Conservation (phyloP, 768 basidiomycete genomes). For the Leccinum boreale region DNA sequence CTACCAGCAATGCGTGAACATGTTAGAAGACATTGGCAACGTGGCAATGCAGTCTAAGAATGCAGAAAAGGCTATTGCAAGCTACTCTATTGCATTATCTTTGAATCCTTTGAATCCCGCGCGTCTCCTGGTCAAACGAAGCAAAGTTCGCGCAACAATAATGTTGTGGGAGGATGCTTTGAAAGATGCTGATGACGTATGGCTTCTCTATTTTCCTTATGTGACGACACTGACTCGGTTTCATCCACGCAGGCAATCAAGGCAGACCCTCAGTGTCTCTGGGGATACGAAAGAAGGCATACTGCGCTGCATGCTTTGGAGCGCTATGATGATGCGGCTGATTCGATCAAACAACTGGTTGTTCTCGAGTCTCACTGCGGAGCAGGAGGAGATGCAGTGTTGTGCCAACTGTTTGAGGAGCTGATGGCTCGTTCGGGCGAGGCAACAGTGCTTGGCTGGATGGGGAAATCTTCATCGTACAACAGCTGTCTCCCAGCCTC, state of each 20-base stretch:
- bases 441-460: no score
- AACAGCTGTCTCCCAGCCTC: no score
- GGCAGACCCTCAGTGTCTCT: neutral
- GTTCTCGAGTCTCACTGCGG: no score
- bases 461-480: no score
- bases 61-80: neutral
- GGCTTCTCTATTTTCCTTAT: no score
- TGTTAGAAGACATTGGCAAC: neutral
- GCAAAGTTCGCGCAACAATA: neutral
- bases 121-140: conserved; percentile 7
- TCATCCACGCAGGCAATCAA: neutral
- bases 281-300: conserved; percentile 3
- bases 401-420: no score
- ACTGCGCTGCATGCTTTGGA: neutral
- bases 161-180: conserved; percentile 6
- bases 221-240: neutral
- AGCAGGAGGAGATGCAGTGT: no score
- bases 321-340: neutral
- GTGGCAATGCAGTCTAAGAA: neutral
- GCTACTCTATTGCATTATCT: neutral
- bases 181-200: neutral
- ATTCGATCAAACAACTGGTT: neutral
- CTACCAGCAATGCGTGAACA: neutral
- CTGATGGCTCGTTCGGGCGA: no score
- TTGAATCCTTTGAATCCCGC: neutral